Percentiles rank a stretch among this genome's conserved stretches.
These are phyloP conservation scores for Lachnellula suecica DNA, from an alignment of 2,329 filamentous ascomycete genomes.

Conservation along the genomic window DNA sequence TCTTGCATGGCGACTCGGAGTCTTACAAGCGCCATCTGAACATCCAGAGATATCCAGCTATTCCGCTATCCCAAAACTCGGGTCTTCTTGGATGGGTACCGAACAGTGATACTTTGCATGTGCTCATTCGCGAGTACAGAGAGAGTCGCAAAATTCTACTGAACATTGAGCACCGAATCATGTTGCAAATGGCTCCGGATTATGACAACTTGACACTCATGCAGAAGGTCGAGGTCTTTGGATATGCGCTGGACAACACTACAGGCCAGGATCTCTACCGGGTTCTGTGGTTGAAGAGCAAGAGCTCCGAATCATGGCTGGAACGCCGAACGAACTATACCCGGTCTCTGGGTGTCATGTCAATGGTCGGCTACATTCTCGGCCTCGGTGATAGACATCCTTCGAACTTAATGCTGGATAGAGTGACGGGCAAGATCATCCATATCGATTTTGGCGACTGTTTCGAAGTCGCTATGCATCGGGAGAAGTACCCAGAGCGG, in stretches of 20 bases:
- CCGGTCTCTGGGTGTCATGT: constrained; percentile 95
- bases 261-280: constrained; percentile 98
- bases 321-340: constrained; percentile 99
- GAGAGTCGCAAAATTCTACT: constrained; percentile 96
- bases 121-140: constrained; percentile 94
- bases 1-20: constrained; percentile 90
- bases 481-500: constrained; percentile 96
- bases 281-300: constrained; percentile 97
- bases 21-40: constrained; percentile 96
- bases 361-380: constrained; percentile 99
- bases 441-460: constrained; percentile 99
- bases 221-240: constrained; percentile 99
- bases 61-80: constrained; percentile 93
- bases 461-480: constrained; percentile 99
- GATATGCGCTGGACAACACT: constrained; percentile 98
- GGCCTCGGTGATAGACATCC: constrained; percentile 95
- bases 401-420: constrained; percentile 96
- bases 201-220: constrained; percentile 98
- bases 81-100: constrained; percentile 95
- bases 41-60: constrained; percentile 95
- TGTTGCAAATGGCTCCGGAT: constrained; percentile 99
- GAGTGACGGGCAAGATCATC: constrained; percentile 92
- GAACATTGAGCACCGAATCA: constrained; percentile 99
- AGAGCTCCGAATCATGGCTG: constrained; percentile 96
- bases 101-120: constrained; percentile 95